Base-by-base conservation (phyloP, 1,284 basidiomycete species). In the Violaceomyces palustris region DNA sequence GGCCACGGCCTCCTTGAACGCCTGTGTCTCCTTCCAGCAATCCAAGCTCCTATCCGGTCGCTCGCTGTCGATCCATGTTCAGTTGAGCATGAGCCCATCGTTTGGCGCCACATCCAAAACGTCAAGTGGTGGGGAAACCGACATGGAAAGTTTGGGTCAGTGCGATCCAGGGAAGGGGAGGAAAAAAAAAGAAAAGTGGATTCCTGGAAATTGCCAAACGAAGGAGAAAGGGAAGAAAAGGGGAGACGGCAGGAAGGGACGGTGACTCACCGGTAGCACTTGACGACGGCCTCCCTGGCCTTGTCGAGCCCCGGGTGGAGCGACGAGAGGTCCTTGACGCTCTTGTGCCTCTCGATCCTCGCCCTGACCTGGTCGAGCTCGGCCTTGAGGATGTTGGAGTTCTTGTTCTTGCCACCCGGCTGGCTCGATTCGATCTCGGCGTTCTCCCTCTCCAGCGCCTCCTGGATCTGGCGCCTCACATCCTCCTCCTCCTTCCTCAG, bases 201-300 rank as follows among this genome's bases (percentile, higher is more conserved):
- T 29, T 11, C n/a, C n/a, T 8, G n/a, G 24, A 10, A 14, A 23
- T 18, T 23, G 35, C 7, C 15, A 11, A 12, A 7, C 11, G 14
- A 2, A 26, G 22, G n/a, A 21, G 14, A 11, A 15, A n/a, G n/a
- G n/a, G n/a, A n/a, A n/a, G n/a, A n/a, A n/a, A n/a, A n/a, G n/a
- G n/a, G n/a, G n/a, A 22, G 25, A 4, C 17, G 27, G 25, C n/a
- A 15, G 14, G 27, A 3, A n/a, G n/a, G n/a, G n/a, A n/a, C n/a
- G n/a, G n/a, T n/a, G n/a, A 77, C 82, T 45, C 59, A 85, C 87
- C 74, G 80, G 76, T 88, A 89, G 72, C 87, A 90, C 33, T 79
- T 75, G 4, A 82, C 77, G 24, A 89, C 78, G 18, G 79, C 81
- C 51, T 82, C 79, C 26, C 81, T 78, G 28, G 77, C 78, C 23